These are phyloP conservation scores for Blastobotrys terrestris DNA, from an alignment of 805 yeast genomes.

Conservation along the genomic window DNA sequence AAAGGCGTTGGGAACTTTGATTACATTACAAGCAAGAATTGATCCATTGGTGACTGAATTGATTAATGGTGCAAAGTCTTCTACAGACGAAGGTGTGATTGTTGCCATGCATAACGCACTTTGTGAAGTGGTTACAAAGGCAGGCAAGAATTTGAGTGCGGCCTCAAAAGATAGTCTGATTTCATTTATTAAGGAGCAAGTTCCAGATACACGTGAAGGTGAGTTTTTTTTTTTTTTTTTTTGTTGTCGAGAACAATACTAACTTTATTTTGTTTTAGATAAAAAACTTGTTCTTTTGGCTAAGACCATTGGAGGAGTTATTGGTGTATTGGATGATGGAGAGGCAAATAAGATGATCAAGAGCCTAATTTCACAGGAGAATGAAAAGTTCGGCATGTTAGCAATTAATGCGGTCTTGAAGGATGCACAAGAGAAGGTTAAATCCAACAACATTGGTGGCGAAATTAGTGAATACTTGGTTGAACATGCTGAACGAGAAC, in stretches of 20 bases:
- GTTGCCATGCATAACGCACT: constrained; percentile 76
- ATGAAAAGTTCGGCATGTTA: constrained; percentile 41
- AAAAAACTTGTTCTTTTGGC: constrained; percentile 49
- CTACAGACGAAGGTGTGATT: constrained; percentile 62
- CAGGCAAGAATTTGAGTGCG: constrained; percentile 74
- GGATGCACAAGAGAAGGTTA: constrained; percentile 49
- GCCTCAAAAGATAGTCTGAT: constrained; percentile 62
- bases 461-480: constrained; percentile 47
- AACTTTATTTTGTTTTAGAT: too few relatives aligned
- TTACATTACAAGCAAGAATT: constrained; percentile 85
- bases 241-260: too few relatives aligned
- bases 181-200: constrained; percentile 68
- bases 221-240: background rate
- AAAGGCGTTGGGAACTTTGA: constrained; percentile 78
- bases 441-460: constrained; percentile 45
- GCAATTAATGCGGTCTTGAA: constrained; percentile 74
- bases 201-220: constrained; percentile 23
- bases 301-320: constrained; percentile 66
- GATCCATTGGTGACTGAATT: constrained; percentile 88
- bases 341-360: constrained; percentile 46
- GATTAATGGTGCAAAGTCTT: constrained; percentile 59
- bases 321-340: constrained; percentile 56
- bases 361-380: constrained; percentile 14
- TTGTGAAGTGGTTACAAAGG: constrained; percentile 71
- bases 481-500: constrained; percentile 37